phyloP scores from a whole-genome alignment of 768 basidiomycete species.

The Lentinula aciculospora region DNA sequence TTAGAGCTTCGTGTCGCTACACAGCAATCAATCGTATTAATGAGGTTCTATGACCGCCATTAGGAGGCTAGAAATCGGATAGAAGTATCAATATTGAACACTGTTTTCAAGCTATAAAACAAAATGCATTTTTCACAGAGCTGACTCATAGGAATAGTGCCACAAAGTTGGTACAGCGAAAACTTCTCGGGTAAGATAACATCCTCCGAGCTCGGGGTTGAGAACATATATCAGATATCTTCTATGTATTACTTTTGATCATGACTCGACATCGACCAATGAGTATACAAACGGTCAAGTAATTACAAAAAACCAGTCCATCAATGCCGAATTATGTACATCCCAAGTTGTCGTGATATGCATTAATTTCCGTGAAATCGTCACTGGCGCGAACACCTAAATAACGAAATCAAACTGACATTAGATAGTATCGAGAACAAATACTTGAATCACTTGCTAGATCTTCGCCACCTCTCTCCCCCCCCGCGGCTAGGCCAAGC shows the following conservation, averaged over 20 bases:
- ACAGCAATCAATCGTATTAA: too few species aligned
- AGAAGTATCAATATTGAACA: neutral
- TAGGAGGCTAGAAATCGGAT: neutral
- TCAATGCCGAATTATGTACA: neutral
- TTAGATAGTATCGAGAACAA: neutral
- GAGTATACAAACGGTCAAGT: too few species aligned
- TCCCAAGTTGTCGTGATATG: neutral
- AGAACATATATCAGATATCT: neutral
- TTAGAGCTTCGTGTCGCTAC: too few species aligned
- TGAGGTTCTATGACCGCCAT: too few species aligned
- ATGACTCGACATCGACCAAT: neutral
- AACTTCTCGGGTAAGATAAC: neutral
- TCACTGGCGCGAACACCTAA: neutral
- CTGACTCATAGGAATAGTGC: neutral
- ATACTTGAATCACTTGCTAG: neutral
- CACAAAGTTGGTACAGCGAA: neutral
- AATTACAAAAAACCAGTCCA: neutral
- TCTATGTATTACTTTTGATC: neutral
- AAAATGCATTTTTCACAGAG: neutral
- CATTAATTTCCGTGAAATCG: neutral
- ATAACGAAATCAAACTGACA: neutral
- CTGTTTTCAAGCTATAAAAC: neutral
- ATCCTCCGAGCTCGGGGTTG: neutral
- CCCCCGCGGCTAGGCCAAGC: conserved; percentile 17
- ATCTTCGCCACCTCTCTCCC: neutral